These are phyloP conservation scores for Fusarium subtropicale DNA, from an alignment of 2,329 filamentous ascomycete genomes.

Conservation along the genomic window DNA sequence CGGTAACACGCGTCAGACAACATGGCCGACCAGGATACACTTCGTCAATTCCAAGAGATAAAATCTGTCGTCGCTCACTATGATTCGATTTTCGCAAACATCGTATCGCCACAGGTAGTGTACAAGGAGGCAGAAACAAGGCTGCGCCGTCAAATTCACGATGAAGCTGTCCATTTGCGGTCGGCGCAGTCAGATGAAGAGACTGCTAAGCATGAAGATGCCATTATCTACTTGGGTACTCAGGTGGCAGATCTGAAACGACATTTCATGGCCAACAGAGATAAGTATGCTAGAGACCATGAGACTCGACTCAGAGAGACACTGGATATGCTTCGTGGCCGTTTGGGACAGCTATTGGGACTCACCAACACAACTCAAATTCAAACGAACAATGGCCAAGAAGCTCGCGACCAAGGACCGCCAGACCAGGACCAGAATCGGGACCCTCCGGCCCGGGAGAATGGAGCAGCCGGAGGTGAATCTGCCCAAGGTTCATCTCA, in stretches of 20 bases:
- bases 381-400: background rate
- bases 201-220: background rate
- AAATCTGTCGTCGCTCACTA: conserved; percentile 15
- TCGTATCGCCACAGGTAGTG: background rate
- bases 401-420: background rate
- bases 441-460: background rate
- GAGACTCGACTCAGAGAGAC: background rate
- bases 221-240: conserved; percentile 4
- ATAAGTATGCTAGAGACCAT: background rate
- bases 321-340: conserved; percentile 2
- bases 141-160: background rate
- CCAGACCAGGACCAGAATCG: background rate
- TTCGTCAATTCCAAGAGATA: conserved; percentile 10
- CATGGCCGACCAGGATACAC: conserved; percentile 10
- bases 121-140: background rate
- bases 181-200: background rate
- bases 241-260: conserved; percentile 23
- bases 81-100: background rate
- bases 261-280: background rate
- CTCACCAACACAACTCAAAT: background rate
- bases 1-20: background rate
- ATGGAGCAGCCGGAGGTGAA: background rate
- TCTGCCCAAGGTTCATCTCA: background rate
- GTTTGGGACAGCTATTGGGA: background rate
- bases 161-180: background rate